Evolutionary conservation across 192 early-diverging fungal species (phyloP).

Genomic region (Linnemannia elongata): DNA sequence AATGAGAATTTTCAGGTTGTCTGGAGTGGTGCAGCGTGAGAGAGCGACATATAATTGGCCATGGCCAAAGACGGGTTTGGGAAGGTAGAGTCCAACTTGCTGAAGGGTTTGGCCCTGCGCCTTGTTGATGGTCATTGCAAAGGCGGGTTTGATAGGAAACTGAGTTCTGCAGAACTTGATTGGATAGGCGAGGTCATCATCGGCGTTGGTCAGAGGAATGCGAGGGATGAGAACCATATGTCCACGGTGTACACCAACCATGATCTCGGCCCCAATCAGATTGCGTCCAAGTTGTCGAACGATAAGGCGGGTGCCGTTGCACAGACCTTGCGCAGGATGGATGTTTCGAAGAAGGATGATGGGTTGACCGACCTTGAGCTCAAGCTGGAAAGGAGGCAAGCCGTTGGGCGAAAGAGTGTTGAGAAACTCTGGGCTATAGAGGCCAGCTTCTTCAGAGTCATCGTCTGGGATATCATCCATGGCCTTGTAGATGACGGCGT

Average conservation of each 20-base stretch:
- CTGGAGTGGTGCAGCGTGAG: conserved; percentile 7
- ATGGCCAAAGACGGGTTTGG: conserved; percentile 23
- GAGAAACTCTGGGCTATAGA: conserved; percentile 29
- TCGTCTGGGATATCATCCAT: conserved; percentile 20
- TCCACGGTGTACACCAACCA: neutral
- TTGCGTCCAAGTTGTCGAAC: conserved; percentile 9
- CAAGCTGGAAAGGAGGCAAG: conserved; percentile 19
- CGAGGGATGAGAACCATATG: conserved; percentile 18
- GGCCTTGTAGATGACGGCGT: neutral
- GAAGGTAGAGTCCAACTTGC: conserved; percentile 16
- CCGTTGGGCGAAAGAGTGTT: conserved; percentile 9
- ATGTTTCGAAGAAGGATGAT: conserved; percentile 27
- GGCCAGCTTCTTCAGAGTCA: neutral
- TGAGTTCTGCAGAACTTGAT: conserved; percentile 27
- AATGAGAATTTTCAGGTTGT: conserved; percentile 9
- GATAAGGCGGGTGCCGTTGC: conserved; percentile 33
- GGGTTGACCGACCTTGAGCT: conserved; percentile 24
- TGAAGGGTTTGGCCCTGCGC: conserved; percentile 26
- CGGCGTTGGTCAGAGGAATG: conserved; percentile 7
- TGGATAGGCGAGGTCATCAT: conserved; percentile 24
- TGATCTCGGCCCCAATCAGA: conserved; percentile 21
- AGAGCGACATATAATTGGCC: conserved; percentile 36
- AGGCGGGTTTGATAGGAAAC: conserved; percentile 29
- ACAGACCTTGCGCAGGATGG: conserved; percentile 2
- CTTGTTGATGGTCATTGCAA: conserved; percentile 44